Conservation (phyloP, 73 alveolate genomes). For the Diophrys sp. region DNA sequence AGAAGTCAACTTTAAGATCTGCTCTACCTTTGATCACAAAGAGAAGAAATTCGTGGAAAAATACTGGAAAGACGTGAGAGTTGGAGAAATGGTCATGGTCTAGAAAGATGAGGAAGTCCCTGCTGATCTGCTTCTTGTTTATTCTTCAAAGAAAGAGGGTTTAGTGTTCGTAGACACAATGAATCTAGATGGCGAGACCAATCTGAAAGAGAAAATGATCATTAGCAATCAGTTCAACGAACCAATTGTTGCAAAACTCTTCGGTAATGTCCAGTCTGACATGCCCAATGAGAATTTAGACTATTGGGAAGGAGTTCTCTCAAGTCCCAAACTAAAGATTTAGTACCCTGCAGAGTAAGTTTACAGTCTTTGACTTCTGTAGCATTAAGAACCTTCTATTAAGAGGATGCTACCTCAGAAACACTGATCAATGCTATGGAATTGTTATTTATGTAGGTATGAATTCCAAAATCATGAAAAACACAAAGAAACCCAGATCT, state of each 20-base stretch:
- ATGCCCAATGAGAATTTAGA: slow-evolving; percentile 51
- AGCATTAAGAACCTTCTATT: slow-evolving; percentile 66
- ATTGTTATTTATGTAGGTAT: slow-evolving; percentile 88
- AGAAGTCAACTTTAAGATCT: slow-evolving; percentile 47
- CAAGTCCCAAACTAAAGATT: slow-evolving; percentile 19
- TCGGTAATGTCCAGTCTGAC: slow-evolving; percentile 42
- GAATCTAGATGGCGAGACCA: slow-evolving; percentile 90
- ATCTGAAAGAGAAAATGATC: slow-evolving; percentile 74
- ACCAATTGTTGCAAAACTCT: slow-evolving; percentile 5
- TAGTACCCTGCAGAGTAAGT: slow-evolving; percentile 10
- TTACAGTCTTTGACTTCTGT: slow-evolving; percentile 12
- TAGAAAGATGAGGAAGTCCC: slow-evolving; percentile 56
- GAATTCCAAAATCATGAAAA: slow-evolving; percentile 90
- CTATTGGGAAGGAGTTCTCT: slow-evolving; percentile 50
- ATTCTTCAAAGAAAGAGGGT: slow-evolving; percentile 39
- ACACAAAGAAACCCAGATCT: slow-evolving; percentile 75
- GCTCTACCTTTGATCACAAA: slow-evolving; percentile 1
- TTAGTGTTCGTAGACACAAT: slow-evolving; percentile 79
- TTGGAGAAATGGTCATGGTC: slow-evolving; percentile 11
- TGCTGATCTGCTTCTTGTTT: slow-evolving; percentile 59
- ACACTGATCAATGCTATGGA: slow-evolving; percentile 81
- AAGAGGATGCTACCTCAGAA: slow-evolving; percentile 86
- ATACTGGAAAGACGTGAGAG: slow-evolving; percentile 25
- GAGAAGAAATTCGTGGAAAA: not conserved
- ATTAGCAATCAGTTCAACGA: slow-evolving; percentile 22